These are phyloP conservation scores for Lupinus albus DNA, from an alignment of 306 rosid genomes.

Conservation along the genomic window DNA sequence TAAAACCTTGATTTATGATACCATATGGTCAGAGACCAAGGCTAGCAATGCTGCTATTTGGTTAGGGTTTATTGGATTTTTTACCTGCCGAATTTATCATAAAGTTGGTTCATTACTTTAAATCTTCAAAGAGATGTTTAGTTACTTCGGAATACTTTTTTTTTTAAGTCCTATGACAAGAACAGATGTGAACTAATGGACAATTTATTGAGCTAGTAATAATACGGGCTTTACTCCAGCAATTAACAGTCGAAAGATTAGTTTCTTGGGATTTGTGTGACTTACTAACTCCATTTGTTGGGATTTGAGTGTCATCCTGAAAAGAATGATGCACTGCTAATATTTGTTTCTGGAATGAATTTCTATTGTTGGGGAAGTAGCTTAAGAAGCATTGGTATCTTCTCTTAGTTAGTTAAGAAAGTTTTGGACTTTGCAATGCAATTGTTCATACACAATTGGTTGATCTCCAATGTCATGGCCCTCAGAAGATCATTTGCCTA, in stretches of 20 bases:
- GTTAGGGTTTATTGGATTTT: conserved; percentile 55
- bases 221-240: conserved; percentile 38
- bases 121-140: conserved; percentile 42
- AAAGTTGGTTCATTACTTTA: conserved; percentile 54
- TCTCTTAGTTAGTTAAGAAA: conserved; percentile 5
- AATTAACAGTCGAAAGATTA: conserved; percentile 43
- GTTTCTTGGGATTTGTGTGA: conserved; percentile 35
- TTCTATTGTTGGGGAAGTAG: conserved; percentile 12
- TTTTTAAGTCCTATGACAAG: conserved; percentile 35
- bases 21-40: conserved; percentile 49
- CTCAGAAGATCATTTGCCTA: conserved; percentile 27
- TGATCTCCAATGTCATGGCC: conserved; percentile 29
- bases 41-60: conserved; percentile 48
- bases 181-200: conserved; percentile 45
- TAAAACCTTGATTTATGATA: conserved; percentile 52
- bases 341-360: conserved; percentile 31
- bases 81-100: conserved; percentile 46
- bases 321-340: conserved; percentile 37
- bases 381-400: conserved; percentile 39
- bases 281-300: neutral
- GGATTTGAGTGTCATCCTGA: conserved; percentile 26
- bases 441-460: conserved; percentile 27
- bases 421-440: conserved; percentile 28
- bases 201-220: conserved; percentile 40
- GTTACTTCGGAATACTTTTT: conserved; percentile 43